Evolutionary conservation across 176 grass and related monocot species (phyloP).

Genomic region (Thinopyrum elongatum): DNA sequence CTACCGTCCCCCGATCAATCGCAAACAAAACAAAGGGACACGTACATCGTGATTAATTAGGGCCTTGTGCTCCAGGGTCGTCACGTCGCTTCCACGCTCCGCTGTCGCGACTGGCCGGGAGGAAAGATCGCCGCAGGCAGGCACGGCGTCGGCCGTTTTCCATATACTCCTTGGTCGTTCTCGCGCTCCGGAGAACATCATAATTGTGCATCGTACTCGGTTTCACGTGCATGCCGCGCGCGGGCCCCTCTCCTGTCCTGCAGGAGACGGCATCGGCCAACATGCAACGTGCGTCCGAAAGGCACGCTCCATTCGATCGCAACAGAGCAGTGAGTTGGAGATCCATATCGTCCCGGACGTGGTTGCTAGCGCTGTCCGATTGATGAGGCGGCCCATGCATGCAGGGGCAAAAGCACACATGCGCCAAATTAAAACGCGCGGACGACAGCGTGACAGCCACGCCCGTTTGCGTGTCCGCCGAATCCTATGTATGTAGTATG

Average conservation of each 20-base stretch:
- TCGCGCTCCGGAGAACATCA: neutral
- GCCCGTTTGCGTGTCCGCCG: neutral
- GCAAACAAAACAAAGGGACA: neutral
- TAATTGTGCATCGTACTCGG: neutral
- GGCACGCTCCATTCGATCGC: too few species aligned
- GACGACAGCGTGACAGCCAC: neutral
- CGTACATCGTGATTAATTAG: neutral
- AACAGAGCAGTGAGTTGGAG: too few species aligned
- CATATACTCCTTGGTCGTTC: neutral
- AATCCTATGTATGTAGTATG: neutral
- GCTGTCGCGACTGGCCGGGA: neutral
- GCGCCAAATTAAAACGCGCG: neutral
- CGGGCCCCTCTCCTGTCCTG: too few species aligned
- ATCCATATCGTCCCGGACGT: too few species aligned
- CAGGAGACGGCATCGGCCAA: too few species aligned
- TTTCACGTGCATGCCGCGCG: too few species aligned
- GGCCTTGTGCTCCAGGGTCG: neutral
- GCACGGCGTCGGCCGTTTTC: neutral
- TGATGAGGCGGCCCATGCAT: neutral
- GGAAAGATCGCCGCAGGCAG: neutral
- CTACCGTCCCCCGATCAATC: too few species aligned
- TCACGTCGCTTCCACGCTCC: neutral
- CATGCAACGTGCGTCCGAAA: too few species aligned
- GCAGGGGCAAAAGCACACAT: too few species aligned
- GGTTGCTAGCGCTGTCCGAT: too few species aligned